Evolutionary conservation across 1,284 basidiomycete genomes (phyloP), one percentile per base, ranked within the genome.

Genomic region (Cryptococcus sp.): DNA sequence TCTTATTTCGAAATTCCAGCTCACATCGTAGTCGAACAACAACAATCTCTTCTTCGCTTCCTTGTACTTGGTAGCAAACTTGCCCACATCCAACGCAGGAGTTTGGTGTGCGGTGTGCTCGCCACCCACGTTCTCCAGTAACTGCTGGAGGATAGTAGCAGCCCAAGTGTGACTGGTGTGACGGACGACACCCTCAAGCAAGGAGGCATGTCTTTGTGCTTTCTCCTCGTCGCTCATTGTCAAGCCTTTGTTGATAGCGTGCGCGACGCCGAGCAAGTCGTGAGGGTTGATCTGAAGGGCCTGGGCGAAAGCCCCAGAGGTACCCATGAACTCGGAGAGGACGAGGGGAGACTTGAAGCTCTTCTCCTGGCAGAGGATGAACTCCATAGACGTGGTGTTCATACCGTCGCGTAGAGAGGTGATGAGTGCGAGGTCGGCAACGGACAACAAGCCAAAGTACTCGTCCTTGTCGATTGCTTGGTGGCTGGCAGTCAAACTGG

Each of bases 311-410:
- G 77, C 75, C 1, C 77, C 65, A 22, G 75, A 72, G 64, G 96
- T 97, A 23, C 96, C 95, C 86, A 97, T 98, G 75, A 99, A 99
- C 80, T 99, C 95, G 72, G 90, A 93, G 47, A 99, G 82, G 57
- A 99, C 90, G 55, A 95, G 85, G 20, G 90, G 93, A 55, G 88
- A 91, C 79, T 87, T 88, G 75, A 87, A 69, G 58, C 78, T 89
- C 65, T 83, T 84, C 68, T 90, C 85, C 80, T 99, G 95, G 55
- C 93, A 93, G 61, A 98, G 88, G 49, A 96, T 90, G 79, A 91
- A 98, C 80, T 98, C 95, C 94, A 98, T 98, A 50, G 86, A 88
- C 0, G 93, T 98, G 10, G 96, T 98, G 83, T 99, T 98, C 95
- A 99, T 98, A 10, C 95, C 95, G 73, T 99, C 95, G 30, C 95